Percentiles rank a stretch among this genome's conserved stretches.
Evolutionary conservation across 306 rosid species (phyloP).

Genomic region (Ammopiptanthus mongolicus): DNA sequence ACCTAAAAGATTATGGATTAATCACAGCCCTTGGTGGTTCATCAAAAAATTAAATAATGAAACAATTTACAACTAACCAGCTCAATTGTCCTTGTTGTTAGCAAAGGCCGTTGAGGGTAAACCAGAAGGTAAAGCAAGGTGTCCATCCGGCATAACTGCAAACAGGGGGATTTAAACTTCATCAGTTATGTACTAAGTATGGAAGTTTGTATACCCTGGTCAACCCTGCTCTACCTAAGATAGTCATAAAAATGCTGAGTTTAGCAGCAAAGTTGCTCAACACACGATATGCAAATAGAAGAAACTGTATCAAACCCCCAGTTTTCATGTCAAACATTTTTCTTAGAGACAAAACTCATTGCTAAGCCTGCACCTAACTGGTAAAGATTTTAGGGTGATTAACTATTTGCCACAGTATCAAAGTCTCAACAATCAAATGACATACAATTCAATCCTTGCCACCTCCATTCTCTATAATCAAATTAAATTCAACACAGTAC

Average conservation of each 20-base stretch:
- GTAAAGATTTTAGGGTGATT: background rate
- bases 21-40: background rate
- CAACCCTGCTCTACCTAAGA: background rate
- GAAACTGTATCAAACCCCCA: background rate
- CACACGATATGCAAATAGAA: constrained; percentile 13
- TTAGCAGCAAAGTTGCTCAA: background rate
- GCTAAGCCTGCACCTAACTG: background rate
- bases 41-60: background rate
- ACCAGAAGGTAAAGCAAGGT: constrained; percentile 79
- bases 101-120: constrained; percentile 90
- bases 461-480: background rate
- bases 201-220: background rate
- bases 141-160: constrained; percentile 77
- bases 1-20: constrained; percentile 50
- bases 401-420: background rate
- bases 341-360: background rate
- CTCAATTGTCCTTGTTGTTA: constrained; percentile 89
- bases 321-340: background rate
- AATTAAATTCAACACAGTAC: background rate
- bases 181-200: background rate
- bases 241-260: background rate
- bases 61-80: constrained; percentile 61
- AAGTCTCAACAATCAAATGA: background rate
- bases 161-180: constrained; percentile 1
- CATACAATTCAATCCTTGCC: background rate